phyloP scores from a whole-genome alignment of 306 rosid species.

The Hippophae gyantsensis region DNA sequence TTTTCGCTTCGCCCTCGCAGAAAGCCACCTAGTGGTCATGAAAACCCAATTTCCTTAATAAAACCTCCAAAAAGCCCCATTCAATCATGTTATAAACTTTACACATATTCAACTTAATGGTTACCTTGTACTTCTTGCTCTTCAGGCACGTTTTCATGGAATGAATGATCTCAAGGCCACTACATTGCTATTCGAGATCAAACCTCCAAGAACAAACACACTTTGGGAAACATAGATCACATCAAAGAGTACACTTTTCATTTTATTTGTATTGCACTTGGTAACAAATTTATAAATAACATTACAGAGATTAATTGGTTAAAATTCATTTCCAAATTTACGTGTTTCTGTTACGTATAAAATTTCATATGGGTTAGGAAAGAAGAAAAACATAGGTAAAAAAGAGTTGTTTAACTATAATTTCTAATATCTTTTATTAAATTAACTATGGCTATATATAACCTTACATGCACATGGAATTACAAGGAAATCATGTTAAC shows the following conservation, averaged over 20 bases:
- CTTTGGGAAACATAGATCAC: background rate
- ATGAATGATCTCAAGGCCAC: background rate
- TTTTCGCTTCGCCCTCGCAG: no score
- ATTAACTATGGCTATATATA: no score
- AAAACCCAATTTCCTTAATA: background rate
- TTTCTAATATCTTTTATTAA: no score
- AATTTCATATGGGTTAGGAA: no score
- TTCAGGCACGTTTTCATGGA: background rate
- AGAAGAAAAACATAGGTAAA: no score
- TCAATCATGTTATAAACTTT: background rate
- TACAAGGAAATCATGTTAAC: no score
- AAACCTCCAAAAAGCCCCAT: background rate
- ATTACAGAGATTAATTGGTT: background rate
- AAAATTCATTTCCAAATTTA: background rate
- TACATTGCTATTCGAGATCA: background rate
- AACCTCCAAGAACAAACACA: background rate
- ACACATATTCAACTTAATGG: no score
- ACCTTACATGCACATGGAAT: no score
- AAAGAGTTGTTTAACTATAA: no score
- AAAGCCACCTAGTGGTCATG: background rate
- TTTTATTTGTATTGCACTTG: background rate
- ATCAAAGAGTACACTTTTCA: background rate
- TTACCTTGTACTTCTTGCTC: no score
- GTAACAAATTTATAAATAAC: background rate
- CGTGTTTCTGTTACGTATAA: background rate